Percentiles rank a stretch among this genome's conserved stretches.
Conservation (phyloP, 208 protist species). For the Baffinella frigidus region DNA sequence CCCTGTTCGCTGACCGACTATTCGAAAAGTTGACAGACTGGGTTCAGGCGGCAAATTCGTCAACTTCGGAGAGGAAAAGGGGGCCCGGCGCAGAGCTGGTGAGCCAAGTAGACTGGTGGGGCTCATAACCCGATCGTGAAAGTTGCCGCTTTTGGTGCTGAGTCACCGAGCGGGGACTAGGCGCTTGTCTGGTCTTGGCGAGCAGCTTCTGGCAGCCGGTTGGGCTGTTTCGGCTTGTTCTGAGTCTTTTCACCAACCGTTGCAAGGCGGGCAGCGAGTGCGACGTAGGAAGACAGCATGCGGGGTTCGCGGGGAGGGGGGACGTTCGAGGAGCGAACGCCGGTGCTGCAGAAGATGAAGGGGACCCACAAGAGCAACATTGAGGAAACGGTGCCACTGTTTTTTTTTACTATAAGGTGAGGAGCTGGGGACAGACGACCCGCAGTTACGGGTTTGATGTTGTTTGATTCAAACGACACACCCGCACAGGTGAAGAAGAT, state of each 20-base stretch:
- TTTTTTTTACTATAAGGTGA: too few relatives aligned
- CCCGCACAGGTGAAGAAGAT: too few relatives aligned
- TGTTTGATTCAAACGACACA: slow-evolving; percentile 16
- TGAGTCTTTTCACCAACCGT: neutral
- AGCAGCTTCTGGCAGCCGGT: neutral
- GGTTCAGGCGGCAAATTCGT: too few relatives aligned
- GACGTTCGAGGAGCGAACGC: neutral
- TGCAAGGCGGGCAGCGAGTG: neutral
- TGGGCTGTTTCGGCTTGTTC: neutral
- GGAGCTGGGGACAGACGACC: slow-evolving; percentile 40
- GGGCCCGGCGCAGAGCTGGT: too few relatives aligned
- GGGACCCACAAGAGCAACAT: neutral
- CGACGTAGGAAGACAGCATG: neutral
- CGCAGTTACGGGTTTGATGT: slow-evolving; percentile 51
- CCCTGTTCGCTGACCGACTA: too few relatives aligned
- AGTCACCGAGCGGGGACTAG: too few relatives aligned
- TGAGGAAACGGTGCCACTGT: too few relatives aligned
- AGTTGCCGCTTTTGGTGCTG: too few relatives aligned
- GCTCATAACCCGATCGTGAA: too few relatives aligned
- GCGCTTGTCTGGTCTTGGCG: neutral
- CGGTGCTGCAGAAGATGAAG: slow-evolving; percentile 44
- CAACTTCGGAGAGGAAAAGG: too few relatives aligned
- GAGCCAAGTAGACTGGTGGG: too few relatives aligned
- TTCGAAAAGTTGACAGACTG: too few relatives aligned
- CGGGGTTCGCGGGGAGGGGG: neutral